Conservation (phyloP, 129 eudicot genomes). For the Cynara cardunculus region DNA sequence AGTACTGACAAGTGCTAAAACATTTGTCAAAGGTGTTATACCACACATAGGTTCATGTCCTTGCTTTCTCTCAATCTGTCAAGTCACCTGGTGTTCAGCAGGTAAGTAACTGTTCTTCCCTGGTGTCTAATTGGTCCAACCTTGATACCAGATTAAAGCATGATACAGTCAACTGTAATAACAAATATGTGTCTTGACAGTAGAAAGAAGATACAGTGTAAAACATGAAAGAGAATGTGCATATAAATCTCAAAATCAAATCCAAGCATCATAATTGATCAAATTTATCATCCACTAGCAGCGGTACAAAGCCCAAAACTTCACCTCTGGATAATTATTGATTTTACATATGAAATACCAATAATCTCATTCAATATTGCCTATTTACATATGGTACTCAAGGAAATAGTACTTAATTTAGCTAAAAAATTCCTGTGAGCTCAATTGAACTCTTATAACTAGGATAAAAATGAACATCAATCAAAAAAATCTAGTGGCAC, state of each 20-base stretch:
- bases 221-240: not conserved
- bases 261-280: not conserved
- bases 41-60: too few relatives aligned
- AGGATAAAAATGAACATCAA: not conserved
- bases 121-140: too few relatives aligned
- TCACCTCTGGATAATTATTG: not conserved
- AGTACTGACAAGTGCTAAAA: not conserved
- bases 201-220: not conserved
- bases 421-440: not conserved
- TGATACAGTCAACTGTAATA: not conserved
- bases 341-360: not conserved
- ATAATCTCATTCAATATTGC: not conserved
- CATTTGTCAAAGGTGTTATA: not conserved
- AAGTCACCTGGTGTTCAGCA: not conserved
- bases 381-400: not conserved
- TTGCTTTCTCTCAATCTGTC: not conserved
- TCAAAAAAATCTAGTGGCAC: not conserved
- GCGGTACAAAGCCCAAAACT: not conserved
- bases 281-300: not conserved
- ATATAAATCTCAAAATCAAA: not conserved
- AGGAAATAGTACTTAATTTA: not conserved
- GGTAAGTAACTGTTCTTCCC: not conserved
- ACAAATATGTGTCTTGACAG: not conserved
- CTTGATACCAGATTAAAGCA: not conserved
- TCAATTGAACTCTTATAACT: not conserved